A percentile compares a stretch with the other conserved stretches of the same genome.
Conservation (phyloP, 1,284 basidiomycete genomes). For the Schizophyllum commune region DNA sequence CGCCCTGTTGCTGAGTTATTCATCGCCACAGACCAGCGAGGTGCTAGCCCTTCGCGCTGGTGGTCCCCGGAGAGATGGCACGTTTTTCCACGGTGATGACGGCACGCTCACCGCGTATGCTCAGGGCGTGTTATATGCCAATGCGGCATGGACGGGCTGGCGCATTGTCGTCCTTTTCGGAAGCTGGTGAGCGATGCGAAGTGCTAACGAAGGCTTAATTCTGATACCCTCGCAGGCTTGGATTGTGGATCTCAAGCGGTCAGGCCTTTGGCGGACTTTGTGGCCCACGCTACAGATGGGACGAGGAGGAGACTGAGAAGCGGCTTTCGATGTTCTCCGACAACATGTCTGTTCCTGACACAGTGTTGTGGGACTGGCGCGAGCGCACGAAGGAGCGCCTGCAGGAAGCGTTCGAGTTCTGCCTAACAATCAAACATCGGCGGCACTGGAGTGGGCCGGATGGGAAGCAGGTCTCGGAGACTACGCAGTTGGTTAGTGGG, state of each 20-base stretch:
- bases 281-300: slow-evolving; percentile 75
- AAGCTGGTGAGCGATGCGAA: slow-evolving; percentile 47
- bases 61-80: slow-evolving; percentile 48
- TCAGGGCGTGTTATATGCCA: slow-evolving; percentile 65
- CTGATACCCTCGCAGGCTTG: slow-evolving; percentile 36
- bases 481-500: slow-evolving; percentile 8
- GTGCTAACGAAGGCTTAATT: not conserved
- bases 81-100: slow-evolving; percentile 57
- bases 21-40: slow-evolving; percentile 37
- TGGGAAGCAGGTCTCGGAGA: slow-evolving; percentile 16
- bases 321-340: slow-evolving; percentile 40
- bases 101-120: slow-evolving; percentile 69
- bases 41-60: slow-evolving; percentile 41
- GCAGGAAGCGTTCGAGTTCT: slow-evolving; percentile 75
- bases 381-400: slow-evolving; percentile 63
- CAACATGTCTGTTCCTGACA: slow-evolving; percentile 36
- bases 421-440: slow-evolving; percentile 44
- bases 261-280: slow-evolving; percentile 73
- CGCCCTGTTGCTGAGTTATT: slow-evolving; percentile 63
- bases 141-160: slow-evolving; percentile 71
- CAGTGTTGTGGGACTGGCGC: slow-evolving; percentile 70
- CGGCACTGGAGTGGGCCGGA: slow-evolving; percentile 25
- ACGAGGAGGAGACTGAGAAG: slow-evolving; percentile 67
- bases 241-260: slow-evolving; percentile 68
- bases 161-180: slow-evolving; percentile 53